phyloP scores from a whole-genome alignment of 1,284 basidiomycete species.

The Microbotryomycetes sp. region DNA sequence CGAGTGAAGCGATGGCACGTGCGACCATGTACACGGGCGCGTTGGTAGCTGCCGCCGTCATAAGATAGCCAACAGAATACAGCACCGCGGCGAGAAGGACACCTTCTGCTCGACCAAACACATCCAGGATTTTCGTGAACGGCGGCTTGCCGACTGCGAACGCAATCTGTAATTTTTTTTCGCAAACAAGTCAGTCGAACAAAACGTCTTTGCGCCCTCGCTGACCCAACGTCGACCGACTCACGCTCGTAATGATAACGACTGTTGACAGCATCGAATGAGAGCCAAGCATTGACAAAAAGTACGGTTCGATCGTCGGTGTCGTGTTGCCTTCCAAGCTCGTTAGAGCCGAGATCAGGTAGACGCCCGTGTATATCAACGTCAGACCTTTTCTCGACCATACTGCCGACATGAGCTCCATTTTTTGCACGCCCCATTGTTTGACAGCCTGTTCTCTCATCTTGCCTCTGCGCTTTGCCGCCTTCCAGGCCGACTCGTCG shows the following conservation, averaged over 20 bases:
- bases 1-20: slow-evolving; percentile 32
- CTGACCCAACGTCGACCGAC: not conserved
- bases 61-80: slow-evolving; percentile 33
- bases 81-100: slow-evolving; percentile 33
- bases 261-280: slow-evolving; percentile 34
- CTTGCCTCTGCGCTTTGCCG: slow-evolving; percentile 1
- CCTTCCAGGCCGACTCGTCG: not conserved
- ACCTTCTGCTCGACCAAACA: slow-evolving; percentile 38
- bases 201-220: no score
- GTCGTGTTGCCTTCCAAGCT: slow-evolving; percentile 35
- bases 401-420: slow-evolving; percentile 26
- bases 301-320: slow-evolving; percentile 37
- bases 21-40: slow-evolving; percentile 31
- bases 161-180: slow-evolving; percentile 27
- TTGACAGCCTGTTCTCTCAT: slow-evolving; percentile 5
- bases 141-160: slow-evolving; percentile 38
- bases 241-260: slow-evolving; percentile 34
- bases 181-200: no score
- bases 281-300: slow-evolving; percentile 34
- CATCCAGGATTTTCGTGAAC: slow-evolving; percentile 38
- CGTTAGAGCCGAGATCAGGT: slow-evolving; percentile 30
- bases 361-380: slow-evolving; percentile 27
- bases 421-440: slow-evolving; percentile 29
- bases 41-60: slow-evolving; percentile 29
- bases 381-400: slow-evolving; percentile 23